Base-by-base conservation (phyloP, 108 stramenopile genomes). In the Stephanodiscus triporus region DNA sequence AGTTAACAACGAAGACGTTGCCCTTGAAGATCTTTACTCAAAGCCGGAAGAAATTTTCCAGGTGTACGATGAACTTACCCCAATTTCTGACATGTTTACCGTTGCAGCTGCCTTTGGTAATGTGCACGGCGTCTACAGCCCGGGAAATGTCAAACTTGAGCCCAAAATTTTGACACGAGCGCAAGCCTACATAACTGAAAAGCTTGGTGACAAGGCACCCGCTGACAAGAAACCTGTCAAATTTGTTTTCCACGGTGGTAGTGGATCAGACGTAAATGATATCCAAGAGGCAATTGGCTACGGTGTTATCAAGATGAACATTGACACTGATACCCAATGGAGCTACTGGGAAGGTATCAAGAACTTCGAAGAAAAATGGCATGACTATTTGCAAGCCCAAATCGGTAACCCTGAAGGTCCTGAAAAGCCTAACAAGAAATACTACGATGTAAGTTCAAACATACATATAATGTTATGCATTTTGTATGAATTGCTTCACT, bases 271-370 rank as follows among this genome's bases (percentile, higher is more conserved):
- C 43, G 81, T 91, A 43, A 81, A 80, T 30, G 97, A 96, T 58
- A 97, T 97, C 80, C 85, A 82, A 40, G 69, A 86, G 53, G 87
- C 97, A 27, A 76, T 91, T 61, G 84, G 84, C 57, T 94, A 91
- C 49, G 96, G 97, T 56, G 91, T 92, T 40, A 90, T 97, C 74
- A 97, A 97, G 92, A 97, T 97, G 97, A 97, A 97, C 83, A 96
- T 97, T 72, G 97, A 97, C 75, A 97, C 97, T n/a, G 97, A 97
- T 80, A 96, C 94, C 40, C 97, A 97, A 89, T 97, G 97, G 97
- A 85, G 85, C 54, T 95, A 89, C 73, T 95, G 94, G 94, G 84
- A 88, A 50, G 92, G 92, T 59, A 88, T 93, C 76, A 84, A 85
- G 67, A 78, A 89, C 47, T 93, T 88, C 68, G 90, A 91, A 66